These are phyloP conservation scores for Schizothecium vesticola DNA, from an alignment of 495 filamentous ascomycete species.

Conservation along the genomic window DNA sequence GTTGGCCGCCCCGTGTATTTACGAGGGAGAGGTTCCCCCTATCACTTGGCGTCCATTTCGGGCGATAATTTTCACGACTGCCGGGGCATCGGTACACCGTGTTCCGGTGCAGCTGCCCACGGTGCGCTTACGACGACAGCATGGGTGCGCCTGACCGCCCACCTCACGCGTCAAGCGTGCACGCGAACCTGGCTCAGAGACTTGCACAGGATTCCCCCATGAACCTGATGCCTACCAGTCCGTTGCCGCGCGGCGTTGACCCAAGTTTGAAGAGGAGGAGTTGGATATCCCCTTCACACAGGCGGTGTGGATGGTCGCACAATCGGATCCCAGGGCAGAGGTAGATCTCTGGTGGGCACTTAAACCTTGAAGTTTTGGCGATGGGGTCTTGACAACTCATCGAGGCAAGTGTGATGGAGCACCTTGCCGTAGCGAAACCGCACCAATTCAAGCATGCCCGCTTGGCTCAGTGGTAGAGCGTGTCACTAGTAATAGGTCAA, in stretches of 20 bases:
- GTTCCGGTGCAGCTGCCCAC: neutral
- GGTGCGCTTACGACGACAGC: neutral
- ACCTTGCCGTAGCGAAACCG: neutral
- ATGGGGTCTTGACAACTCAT: neutral
- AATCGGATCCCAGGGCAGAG: neutral
- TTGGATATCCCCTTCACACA: neutral
- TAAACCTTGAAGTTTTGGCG: neutral
- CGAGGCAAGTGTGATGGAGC: neutral
- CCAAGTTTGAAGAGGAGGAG: neutral
- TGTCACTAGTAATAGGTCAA: conserved; percentile 1
- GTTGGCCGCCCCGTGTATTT: neutral
- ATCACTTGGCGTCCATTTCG: neutral
- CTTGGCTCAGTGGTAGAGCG: conserved; percentile 7
- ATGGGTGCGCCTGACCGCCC: neutral
- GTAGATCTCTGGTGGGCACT: neutral
- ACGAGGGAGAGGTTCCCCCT: neutral
- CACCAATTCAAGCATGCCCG: neutral
- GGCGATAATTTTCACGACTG: neutral
- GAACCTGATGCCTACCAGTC: neutral
- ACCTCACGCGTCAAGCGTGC: no score
- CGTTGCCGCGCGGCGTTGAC: neutral
- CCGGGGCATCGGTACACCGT: neutral
- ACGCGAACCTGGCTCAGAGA: no score
- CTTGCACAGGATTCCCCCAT: neutral
- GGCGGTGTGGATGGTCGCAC: neutral